Evolutionary conservation across 768 basidiomycete species (phyloP).

Genomic region (Naganishia vaughanmartiniae): DNA sequence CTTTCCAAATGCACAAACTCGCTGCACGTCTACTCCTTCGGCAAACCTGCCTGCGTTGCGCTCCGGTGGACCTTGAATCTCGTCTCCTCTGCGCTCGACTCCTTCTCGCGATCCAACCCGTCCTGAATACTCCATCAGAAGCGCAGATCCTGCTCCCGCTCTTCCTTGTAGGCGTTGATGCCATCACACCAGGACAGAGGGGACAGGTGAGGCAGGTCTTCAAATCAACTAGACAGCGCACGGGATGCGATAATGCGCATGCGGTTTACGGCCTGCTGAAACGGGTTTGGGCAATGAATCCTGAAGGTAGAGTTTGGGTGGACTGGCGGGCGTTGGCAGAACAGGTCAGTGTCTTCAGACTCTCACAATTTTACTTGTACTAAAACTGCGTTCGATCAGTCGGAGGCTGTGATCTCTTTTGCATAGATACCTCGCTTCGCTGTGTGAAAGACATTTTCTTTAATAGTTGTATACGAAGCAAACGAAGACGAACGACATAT

Average conservation of each 20-base stretch:
- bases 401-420: conserved; percentile 15
- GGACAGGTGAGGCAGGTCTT: conserved; percentile 15
- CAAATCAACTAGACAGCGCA: conserved; percentile 10
- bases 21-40: conserved; percentile 23
- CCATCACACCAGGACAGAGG: conserved; percentile 8
- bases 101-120: conserved; percentile 12
- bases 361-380: no score
- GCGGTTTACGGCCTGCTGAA: conserved; percentile 10
- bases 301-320: conserved; percentile 19
- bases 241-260: conserved; percentile 25
- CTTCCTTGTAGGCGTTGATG: conserved; percentile 24
- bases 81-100: conserved; percentile 25
- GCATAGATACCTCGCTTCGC: background rate
- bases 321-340: conserved; percentile 27
- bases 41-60: conserved; percentile 14
- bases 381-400: background rate
- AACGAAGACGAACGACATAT: background rate
- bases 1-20: conserved; percentile 26
- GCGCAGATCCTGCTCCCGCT: conserved; percentile 27
- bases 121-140: conserved; percentile 22
- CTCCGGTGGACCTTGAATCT: conserved; percentile 16
- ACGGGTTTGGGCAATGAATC: conserved; percentile 23
- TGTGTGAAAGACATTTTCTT: background rate
- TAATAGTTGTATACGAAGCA: conserved; percentile 10
- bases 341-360: background rate